These are phyloP conservation scores for Emydomyces testavorans DNA, from an alignment of 2,329 filamentous ascomycete genomes.

Conservation along the genomic window DNA sequence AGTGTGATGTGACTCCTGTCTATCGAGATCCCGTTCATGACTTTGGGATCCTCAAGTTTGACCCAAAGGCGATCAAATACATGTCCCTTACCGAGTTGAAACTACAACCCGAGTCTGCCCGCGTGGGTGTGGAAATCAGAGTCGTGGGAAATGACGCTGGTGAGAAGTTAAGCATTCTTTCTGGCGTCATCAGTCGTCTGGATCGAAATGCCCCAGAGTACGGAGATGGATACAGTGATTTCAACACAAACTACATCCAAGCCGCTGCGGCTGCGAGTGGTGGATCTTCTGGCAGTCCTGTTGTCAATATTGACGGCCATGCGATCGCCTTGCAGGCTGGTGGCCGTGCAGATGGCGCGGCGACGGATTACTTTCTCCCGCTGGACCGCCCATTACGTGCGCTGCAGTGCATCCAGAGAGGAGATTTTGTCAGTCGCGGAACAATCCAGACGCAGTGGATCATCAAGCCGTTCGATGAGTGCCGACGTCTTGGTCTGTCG, in stretches of 20 bases:
- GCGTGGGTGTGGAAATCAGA: constrained; percentile 83
- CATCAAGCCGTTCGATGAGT: constrained; percentile 95
- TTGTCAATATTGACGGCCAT: constrained; percentile 87
- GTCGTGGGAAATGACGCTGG: constrained; percentile 98
- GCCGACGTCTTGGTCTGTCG: constrained; percentile 72
- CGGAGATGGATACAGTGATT: constrained; percentile 94
- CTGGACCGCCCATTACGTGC: constrained; percentile 82
- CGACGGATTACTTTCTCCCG: constrained; percentile 94
- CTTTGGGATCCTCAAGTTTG: constrained; percentile 92
- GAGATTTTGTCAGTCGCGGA: constrained; percentile 66
- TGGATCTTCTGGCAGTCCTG: constrained; percentile 94
- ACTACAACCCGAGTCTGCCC: constrained; percentile 72
- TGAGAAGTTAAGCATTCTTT: constrained; percentile 95
- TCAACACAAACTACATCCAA: constrained; percentile 94
- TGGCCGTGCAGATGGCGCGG: constrained; percentile 83
- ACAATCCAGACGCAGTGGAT: constrained; percentile 98
- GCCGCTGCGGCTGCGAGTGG: constrained; percentile 93
- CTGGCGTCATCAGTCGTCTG: constrained; percentile 88
- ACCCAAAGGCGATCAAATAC: constrained; percentile 92
- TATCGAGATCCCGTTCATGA: constrained; percentile 98
- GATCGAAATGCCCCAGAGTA: constrained; percentile 97
- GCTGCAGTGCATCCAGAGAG: constrained; percentile 69
- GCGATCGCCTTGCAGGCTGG: constrained; percentile 90
- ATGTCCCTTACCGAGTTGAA: constrained; percentile 76
- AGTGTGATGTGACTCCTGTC: constrained; percentile 90